Evolutionary conservation across 1,284 basidiomycete genomes (phyloP), one percentile per base, ranked within the genome.

Genomic region (Sporisorium scitamineum): DNA sequence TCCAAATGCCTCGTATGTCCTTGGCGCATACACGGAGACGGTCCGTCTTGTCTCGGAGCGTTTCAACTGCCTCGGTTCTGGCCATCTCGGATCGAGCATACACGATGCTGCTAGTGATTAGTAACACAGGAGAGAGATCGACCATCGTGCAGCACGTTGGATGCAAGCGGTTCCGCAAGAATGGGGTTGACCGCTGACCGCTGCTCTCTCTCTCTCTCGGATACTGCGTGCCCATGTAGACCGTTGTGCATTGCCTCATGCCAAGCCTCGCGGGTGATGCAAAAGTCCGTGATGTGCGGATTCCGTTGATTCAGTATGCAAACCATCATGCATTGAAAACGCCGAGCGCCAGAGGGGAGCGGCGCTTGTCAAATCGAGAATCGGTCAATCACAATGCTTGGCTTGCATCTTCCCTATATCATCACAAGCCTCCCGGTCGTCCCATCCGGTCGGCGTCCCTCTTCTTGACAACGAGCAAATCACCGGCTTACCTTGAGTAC

Each of bases 131-230:
- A 3, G 32, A 34, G 32, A 6, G 32, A 34, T 34, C 32, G 11
- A 39, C 44, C 45, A 57, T 57, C 55, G 45, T 39, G 45, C 45
- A 47, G 31, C 55, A 57, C 44, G 24, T 57, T 45, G 55, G 55
- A 57, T 39, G 55, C 45, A 57, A n/a, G 26, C 22, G 32, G 24
- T 20, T 48, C 32, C 32, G 24, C 24, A n/a, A n/a, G n/a, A 24
- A 10, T 9, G n/a, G 27, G 27, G 34, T 53, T 41, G 52, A 26
- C 52, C 44, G 44, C 31, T 27, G 27, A 31, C 31, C 24, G 27
- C 47, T 31, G 16, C 24, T 6, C 29, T 8, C n/a, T n/a, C n/a
- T n/a, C n/a, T 7, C 14, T 3, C 32, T 8, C 10, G 3, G 32
- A 13, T 34, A 34, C 32, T 34, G 32, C 11, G 11, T 34, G 32